These are phyloP conservation scores for Plasmodium vinckei DNA, from an alignment of 169 alveolate genomes.

Conservation along the genomic window DNA sequence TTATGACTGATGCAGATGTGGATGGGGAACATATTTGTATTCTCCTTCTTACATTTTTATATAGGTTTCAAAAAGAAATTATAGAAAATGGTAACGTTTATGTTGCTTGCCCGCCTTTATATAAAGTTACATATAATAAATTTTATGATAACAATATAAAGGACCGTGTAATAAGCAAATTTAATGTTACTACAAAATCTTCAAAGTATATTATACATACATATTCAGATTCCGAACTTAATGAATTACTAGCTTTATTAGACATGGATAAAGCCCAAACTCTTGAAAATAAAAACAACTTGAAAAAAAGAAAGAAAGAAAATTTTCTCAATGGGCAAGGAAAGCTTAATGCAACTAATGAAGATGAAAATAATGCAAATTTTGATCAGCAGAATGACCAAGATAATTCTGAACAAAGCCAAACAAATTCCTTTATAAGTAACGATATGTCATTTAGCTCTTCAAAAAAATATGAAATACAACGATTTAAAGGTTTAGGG, in stretches of 20 bases:
- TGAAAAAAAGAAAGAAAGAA: slow-evolving; percentile 2
- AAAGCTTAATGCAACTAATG: background rate
- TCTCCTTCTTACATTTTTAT: slow-evolving; percentile 84
- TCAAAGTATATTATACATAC: slow-evolving; percentile 74
- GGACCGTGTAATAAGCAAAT: slow-evolving; percentile 48
- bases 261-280: slow-evolving; percentile 40
- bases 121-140: slow-evolving; percentile 80
- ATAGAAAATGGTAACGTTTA: slow-evolving; percentile 83
- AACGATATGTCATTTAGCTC: slow-evolving; percentile 25
- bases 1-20: slow-evolving; percentile 90
- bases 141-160: slow-evolving; percentile 44
- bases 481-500: slow-evolving; percentile 89
- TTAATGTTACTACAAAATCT: slow-evolving; percentile 78
- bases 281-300: slow-evolving; percentile 3
- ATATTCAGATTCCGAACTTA: slow-evolving; percentile 60
- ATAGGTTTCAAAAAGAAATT: slow-evolving; percentile 81
- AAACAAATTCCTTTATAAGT: slow-evolving; percentile 3
- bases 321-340: background rate
- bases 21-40: slow-evolving; percentile 89
- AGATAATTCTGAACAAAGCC: background rate
- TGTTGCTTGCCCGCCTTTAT: slow-evolving; percentile 89
- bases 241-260: slow-evolving; percentile 34
- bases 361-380: background rate
- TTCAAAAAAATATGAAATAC: slow-evolving; percentile 78
- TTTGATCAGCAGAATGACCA: background rate